Evolutionary conservation across 495 filamentous ascomycete genomes (phyloP), one percentile per base, ranked within the genome.

Genomic region (Talaromyces borbonicus): DNA sequence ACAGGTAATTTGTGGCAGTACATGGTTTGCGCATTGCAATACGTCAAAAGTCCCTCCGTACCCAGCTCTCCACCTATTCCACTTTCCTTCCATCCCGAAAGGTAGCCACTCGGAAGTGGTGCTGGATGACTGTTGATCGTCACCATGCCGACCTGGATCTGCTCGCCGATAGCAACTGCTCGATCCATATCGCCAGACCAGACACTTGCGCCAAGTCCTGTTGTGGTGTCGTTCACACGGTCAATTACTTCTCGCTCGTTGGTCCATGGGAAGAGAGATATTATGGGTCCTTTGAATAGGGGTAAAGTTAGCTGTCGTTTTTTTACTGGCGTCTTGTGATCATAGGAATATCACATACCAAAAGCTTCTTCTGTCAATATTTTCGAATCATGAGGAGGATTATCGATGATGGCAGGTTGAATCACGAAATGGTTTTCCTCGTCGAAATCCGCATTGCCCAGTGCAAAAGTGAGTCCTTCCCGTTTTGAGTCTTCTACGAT

Each of bases 31-130:
- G 68, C 66, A 47, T 83, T 76, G 48, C 62, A 65, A 53, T 77
- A 83, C 16, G 67, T 62, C 52, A 78, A 57, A 43, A 81, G 49
- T 0, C 79, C 79, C 35, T 69, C 68, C 42, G 63, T 61, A n/a
- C 73, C 73, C 57, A 76, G 72, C 57, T 81, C 79, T 6, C 72
- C 74, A 5, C 79, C 79, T 40, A 80, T 71, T 8, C 80, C 80
- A 47, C 68, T 74, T 52, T 80, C 71, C 67, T 84, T 83, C 58
- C 75, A 71, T 15, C 80, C 80, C 19, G 59, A 66, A 49, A 84
- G 79, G 53, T 68, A 69, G 3, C 72, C 74, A 38, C 65, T 68
- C 16, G 70, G 70, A 7, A 38, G 46, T 3, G 43, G 38, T 8
- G 48, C 50, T 16, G 51, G 43, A 22, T 42, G 38, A 1, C 42